A percentile compares a stretch with the other conserved stretches of the same genome.
Evolutionary conservation across 139 green algal genomes (phyloP).

Genomic region (Chlorella sp.): DNA sequence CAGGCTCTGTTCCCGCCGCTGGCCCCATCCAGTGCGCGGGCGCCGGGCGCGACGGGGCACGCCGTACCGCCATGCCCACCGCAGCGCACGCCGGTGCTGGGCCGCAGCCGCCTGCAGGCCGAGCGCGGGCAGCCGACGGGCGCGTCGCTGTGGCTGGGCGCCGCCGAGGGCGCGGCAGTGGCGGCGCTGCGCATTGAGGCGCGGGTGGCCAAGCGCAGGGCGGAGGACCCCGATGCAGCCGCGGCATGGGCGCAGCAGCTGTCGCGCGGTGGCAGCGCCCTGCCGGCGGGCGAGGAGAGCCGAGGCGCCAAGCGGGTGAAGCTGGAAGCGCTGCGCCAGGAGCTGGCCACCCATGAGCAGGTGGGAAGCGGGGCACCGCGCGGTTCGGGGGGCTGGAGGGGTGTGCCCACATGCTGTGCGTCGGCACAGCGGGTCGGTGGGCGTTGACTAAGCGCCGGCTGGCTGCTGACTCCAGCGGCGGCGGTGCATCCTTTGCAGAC

Average conservation of each 20-base stretch:
- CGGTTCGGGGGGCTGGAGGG: no score
- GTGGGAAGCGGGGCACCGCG: no score
- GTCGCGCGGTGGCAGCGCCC: constrained; percentile 6
- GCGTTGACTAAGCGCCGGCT: no score
- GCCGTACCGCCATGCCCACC: no score
- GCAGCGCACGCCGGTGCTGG: constrained; percentile 21
- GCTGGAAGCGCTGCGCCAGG: constrained; percentile 32
- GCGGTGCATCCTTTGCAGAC: no score
- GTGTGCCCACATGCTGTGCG: no score
- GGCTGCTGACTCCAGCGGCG: no score
- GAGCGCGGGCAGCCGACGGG: background rate
- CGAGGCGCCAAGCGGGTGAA: constrained; percentile 11
- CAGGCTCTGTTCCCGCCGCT: no score
- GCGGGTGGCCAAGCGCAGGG: constrained; percentile 13
- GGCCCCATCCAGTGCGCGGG: no score
- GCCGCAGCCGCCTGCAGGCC: background rate
- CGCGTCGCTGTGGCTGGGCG: constrained; percentile 9
- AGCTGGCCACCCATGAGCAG: constrained; percentile 28
- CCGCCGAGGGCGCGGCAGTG: background rate
- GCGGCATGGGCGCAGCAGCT: constrained; percentile 14
- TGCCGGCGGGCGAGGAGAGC: constrained; percentile 8
- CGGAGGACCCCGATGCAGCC: background rate
- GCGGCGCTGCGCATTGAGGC: constrained; percentile 6
- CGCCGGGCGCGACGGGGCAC: no score
- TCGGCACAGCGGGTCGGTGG: no score